phyloP scores from a whole-genome alignment of 1,139 yeast genomes.

The Debaryomyces psychrophilus region DNA sequence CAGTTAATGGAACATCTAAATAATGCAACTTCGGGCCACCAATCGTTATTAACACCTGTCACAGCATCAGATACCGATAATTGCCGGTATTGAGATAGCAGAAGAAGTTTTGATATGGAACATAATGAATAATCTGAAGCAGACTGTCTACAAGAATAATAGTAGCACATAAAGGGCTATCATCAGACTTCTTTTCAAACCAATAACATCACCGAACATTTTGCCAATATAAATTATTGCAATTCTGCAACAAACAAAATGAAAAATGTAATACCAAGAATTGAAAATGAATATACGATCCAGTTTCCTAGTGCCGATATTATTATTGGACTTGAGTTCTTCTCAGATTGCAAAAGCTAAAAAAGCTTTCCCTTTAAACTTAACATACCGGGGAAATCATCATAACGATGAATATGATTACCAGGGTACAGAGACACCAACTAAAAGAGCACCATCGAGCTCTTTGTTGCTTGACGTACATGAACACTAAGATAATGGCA shows the following conservation, averaged over 20 bases:
- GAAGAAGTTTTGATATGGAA: conserved; percentile 55
- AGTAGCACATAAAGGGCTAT: conserved; percentile 53
- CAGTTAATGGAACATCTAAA: conserved; percentile 56
- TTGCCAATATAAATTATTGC: conserved; percentile 63
- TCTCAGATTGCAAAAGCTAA: conserved; percentile 19
- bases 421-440: conserved; percentile 49
- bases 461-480: conserved; percentile 32
- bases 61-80: conserved; percentile 8
- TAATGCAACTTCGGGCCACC: conserved; percentile 54
- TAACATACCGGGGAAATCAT: conserved; percentile 62
- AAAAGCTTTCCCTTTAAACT: conserved; percentile 50
- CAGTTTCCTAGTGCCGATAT: conserved; percentile 54
- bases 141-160: conserved; percentile 56
- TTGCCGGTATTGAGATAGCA: conserved; percentile 42
- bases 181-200: conserved; percentile 61
- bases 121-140: conserved; percentile 56
- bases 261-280: conserved; percentile 62
- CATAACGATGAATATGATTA: conserved; percentile 58
- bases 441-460: conserved; percentile 32
- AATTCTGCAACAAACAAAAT: conserved; percentile 50
- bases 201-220: conserved; percentile 75
- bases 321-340: conserved; percentile 35
- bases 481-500: conserved; percentile 37
- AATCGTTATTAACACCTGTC: conserved; percentile 32
- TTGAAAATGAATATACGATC: conserved; percentile 59